Conservation (phyloP, 129 eudicot genomes). For the Deinandra increscens region DNA sequence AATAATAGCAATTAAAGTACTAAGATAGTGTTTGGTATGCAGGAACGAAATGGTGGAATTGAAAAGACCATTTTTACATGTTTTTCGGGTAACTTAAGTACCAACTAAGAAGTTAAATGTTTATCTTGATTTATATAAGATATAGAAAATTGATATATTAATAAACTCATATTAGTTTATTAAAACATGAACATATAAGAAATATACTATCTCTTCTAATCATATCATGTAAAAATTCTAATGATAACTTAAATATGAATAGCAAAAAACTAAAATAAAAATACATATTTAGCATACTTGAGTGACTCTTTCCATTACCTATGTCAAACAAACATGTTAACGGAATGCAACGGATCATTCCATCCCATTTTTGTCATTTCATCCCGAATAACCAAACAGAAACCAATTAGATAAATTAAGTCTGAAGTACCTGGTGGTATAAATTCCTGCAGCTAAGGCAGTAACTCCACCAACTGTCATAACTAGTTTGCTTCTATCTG, state of each 20-base stretch:
- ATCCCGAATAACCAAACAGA: neutral
- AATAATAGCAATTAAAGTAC: constrained; percentile 2
- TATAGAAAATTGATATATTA: neutral
- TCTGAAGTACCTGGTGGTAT: constrained; percentile 76
- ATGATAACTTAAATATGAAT: neutral
- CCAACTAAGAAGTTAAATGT: neutral
- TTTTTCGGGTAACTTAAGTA: no score
- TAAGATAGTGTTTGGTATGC: neutral
- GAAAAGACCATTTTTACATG: neutral
- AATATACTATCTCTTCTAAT: no score
- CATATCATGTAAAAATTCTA: neutral
- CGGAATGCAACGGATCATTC: neutral
- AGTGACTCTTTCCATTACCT: neutral
- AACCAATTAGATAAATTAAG: neutral
- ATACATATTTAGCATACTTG: neutral
- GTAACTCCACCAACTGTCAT: constrained; percentile 98
- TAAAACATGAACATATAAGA: neutral
- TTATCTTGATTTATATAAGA: neutral
- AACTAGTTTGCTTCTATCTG: constrained; percentile 75
- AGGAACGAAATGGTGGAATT: neutral
- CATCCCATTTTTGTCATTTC: neutral
- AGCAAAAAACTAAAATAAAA: neutral
- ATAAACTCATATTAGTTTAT: neutral
- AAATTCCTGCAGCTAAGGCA: constrained; percentile 99
- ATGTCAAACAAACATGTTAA: neutral